Evolutionary conservation across 257 asterid species (phyloP).

Genomic region (Penstemon eatonii): DNA sequence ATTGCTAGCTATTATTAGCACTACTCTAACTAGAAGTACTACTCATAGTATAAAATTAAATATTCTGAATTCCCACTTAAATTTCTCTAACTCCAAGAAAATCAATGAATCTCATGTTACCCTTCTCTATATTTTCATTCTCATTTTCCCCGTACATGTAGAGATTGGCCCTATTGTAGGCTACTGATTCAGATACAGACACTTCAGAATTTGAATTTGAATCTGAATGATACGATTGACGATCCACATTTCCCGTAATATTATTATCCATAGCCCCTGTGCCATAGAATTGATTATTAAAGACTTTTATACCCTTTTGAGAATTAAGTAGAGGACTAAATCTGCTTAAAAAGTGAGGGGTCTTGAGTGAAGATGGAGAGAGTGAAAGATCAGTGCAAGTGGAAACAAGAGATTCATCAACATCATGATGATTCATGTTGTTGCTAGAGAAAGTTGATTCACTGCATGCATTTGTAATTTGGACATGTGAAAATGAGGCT

Average conservation of each 20-base stretch:
- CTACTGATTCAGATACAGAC: conserved; percentile 44
- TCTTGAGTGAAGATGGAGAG: conserved; percentile 29
- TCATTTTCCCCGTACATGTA: conserved; percentile 33
- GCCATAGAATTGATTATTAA: neutral
- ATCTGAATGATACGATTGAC: conserved; percentile 28
- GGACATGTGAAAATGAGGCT: conserved; percentile 15
- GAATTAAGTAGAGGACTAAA: conserved; percentile 15
- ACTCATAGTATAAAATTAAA: neutral
- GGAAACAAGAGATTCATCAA: conserved; percentile 33
- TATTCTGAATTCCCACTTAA: neutral
- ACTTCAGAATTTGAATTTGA: conserved; percentile 49
- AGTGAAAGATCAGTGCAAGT: conserved; percentile 43
- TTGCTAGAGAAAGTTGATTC: conserved; percentile 16
- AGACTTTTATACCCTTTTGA: conserved; percentile 15
- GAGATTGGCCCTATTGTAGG: conserved; percentile 42
- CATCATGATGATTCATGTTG: neutral
- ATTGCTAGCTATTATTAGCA: conserved; percentile 26
- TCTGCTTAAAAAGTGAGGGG: conserved; percentile 21
- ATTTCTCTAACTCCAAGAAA: conserved; percentile 58
- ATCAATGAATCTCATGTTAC: conserved; percentile 43
- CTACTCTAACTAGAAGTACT: conserved; percentile 13
- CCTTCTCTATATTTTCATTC: conserved; percentile 17
- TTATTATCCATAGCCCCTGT: neutral
- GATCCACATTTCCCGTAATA: conserved; percentile 22
- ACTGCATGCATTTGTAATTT: conserved; percentile 26